Evolutionary conservation across 257 asterid genomes (phyloP).

Genomic region (Osmanthus fragrans): DNA sequence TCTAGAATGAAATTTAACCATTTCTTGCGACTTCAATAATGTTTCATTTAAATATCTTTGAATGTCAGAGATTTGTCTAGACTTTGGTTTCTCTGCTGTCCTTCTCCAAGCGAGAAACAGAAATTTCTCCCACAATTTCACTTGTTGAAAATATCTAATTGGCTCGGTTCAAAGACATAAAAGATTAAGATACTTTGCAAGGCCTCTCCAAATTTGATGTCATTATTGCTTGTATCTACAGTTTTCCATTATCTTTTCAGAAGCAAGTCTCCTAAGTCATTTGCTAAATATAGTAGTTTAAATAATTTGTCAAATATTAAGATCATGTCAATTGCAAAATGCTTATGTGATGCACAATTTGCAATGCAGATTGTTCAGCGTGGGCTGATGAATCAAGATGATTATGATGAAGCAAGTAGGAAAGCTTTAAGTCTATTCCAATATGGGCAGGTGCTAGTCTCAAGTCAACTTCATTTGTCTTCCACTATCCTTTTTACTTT

Average conservation of each 20-base stretch:
- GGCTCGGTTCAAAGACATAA: not conserved
- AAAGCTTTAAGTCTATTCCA: conserved; percentile 79
- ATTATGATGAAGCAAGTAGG: conserved; percentile 68
- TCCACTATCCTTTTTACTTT: not conserved
- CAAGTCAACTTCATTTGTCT: conserved; percentile 4
- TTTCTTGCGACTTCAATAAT: too few relatives aligned
- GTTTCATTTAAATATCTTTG: too few relatives aligned
- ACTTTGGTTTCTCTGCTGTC: not conserved
- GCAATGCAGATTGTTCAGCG: conserved; percentile 61
- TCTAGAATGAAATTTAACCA: too few relatives aligned
- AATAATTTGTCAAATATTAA: not conserved
- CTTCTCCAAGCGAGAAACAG: not conserved
- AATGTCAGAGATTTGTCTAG: not conserved
- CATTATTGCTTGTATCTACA: too few relatives aligned
- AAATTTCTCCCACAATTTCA: too few relatives aligned
- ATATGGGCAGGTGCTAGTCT: conserved; percentile 72
- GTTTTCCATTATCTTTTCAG: not conserved
- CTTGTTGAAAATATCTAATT: too few relatives aligned
- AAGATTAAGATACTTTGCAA: not conserved
- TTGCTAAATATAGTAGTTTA: not conserved
- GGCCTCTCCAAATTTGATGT: not conserved
- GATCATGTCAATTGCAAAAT: not conserved
- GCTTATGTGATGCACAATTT: conserved; percentile 21
- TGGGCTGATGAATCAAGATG: conserved; percentile 80
- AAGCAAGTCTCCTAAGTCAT: not conserved